phyloP scores from a whole-genome alignment of 345 rosid genomes.

The Aurinia saxatilis region DNA sequence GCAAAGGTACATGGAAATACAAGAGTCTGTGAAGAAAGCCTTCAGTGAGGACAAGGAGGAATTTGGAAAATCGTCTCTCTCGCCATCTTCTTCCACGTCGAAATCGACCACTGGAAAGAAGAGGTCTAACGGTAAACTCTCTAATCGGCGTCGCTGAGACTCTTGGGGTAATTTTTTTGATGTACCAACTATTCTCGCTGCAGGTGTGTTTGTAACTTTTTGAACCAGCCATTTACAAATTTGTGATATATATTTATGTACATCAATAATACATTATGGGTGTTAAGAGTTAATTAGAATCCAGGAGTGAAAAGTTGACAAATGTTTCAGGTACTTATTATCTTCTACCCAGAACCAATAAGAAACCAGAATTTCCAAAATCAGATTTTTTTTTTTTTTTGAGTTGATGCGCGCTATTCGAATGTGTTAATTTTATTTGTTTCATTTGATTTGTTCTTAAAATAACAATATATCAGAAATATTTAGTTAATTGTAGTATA shows the following conservation, averaged over 20 bases:
- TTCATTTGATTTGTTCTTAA: no score
- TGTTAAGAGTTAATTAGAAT: not conserved
- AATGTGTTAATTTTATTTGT: no score
- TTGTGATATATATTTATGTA: not conserved
- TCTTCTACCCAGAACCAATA: not conserved
- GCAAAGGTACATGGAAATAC: conserved; percentile 49
- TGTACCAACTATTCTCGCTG: not conserved
- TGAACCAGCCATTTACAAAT: not conserved
- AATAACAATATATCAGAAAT: no score
- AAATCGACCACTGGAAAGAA: not conserved
- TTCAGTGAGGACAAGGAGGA: conserved; percentile 57
- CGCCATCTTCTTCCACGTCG: conserved; percentile 32
- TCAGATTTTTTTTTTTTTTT: no score
- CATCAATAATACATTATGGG: not conserved
- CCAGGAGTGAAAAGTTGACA: not conserved
- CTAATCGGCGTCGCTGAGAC: conserved; percentile 6
- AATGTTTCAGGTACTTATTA: not conserved
- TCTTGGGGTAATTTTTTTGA: not conserved
- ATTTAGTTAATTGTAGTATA: no score
- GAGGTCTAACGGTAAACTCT: conserved; percentile 2
- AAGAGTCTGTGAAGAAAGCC: conserved; percentile 42
- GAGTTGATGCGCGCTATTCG: no score
- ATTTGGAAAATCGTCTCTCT: conserved; percentile 27
- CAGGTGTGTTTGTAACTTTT: not conserved
- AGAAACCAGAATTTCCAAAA: not conserved